These are phyloP conservation scores for Ustilago hordei DNA, from an alignment of 1,284 basidiomycete genomes.

Conservation along the genomic window DNA sequence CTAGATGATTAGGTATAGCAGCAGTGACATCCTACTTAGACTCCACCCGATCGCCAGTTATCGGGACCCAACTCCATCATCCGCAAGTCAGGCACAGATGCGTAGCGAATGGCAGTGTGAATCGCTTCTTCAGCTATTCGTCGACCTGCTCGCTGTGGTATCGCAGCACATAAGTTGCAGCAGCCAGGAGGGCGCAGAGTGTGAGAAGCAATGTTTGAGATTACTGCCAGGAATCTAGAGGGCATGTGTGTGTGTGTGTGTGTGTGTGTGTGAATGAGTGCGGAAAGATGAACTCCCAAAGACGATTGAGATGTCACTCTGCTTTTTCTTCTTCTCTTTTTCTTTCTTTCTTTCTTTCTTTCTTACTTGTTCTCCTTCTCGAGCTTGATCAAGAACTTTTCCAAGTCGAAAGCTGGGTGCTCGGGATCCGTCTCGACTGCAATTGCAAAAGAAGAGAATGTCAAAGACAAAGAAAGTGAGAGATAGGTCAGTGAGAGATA, in stretches of 20 bases:
- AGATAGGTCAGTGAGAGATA: constrained; percentile 4
- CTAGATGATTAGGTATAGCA: no score
- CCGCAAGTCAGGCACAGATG: constrained; percentile 40
- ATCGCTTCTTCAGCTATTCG: neutral
- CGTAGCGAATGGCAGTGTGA: constrained; percentile 51
- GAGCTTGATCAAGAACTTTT: constrained; percentile 78
- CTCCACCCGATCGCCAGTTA: no score
- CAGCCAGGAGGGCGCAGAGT: neutral
- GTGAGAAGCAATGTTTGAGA: constrained; percentile 21
- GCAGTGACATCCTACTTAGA: no score
- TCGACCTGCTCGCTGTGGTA: neutral
- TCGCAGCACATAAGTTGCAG: neutral
- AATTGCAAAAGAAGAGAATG: constrained; percentile 74
- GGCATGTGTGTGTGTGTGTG: constrained; percentile 3
- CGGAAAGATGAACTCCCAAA: neutral
- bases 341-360: no score
- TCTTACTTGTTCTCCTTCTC: constrained; percentile 55
- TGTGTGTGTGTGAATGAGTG: neutral
- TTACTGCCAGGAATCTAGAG: constrained; percentile 33
- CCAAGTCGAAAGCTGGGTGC: constrained; percentile 94
- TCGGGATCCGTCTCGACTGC: constrained; percentile 81
- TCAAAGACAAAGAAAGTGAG: constrained; percentile 16
- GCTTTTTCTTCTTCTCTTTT: neutral
- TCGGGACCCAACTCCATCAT: no score
- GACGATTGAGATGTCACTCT: neutral